Conservation (phyloP, 805 yeast species). For the Monosporozyma siamensis region DNA sequence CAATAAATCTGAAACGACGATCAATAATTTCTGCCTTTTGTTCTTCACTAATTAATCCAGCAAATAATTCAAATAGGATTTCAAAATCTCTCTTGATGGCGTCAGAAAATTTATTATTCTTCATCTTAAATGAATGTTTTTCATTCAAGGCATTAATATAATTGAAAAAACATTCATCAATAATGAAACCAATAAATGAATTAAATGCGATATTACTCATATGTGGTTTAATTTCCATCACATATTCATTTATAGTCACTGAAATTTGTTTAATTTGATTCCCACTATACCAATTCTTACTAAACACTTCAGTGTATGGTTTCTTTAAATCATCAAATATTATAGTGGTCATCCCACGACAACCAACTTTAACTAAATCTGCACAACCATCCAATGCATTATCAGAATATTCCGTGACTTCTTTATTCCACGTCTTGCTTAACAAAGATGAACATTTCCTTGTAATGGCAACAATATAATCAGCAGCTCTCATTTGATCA, state of each 20-base stretch:
- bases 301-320: slow-evolving; percentile 53
- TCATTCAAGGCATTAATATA: slow-evolving; percentile 41
- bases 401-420: slow-evolving; percentile 49
- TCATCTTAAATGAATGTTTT: slow-evolving; percentile 34
- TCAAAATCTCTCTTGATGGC: slow-evolving; percentile 55
- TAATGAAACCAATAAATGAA: slow-evolving; percentile 42
- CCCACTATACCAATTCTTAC: slow-evolving; percentile 60
- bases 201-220: slow-evolving; percentile 47
- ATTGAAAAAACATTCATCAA: slow-evolving; percentile 42
- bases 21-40: slow-evolving; percentile 33
- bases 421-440: slow-evolving; percentile 50
- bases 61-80: slow-evolving; percentile 44
- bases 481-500: slow-evolving; percentile 69
- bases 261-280: slow-evolving; percentile 51
- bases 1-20: slow-evolving; percentile 48
- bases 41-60: slow-evolving; percentile 34
- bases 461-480: slow-evolving; percentile 59
- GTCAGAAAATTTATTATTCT: slow-evolving; percentile 38
- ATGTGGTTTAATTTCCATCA: slow-evolving; percentile 49
- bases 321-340: slow-evolving; percentile 63
- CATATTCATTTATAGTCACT: slow-evolving; percentile 68
- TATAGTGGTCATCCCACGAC: slow-evolving; percentile 45
- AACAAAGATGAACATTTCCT: slow-evolving; percentile 48
- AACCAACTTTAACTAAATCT: slow-evolving; percentile 57
- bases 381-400: slow-evolving; percentile 74